Base-by-base conservation (phyloP, 2,329 filamentous ascomycete genomes). In the Hansfordia pulvinata region DNA sequence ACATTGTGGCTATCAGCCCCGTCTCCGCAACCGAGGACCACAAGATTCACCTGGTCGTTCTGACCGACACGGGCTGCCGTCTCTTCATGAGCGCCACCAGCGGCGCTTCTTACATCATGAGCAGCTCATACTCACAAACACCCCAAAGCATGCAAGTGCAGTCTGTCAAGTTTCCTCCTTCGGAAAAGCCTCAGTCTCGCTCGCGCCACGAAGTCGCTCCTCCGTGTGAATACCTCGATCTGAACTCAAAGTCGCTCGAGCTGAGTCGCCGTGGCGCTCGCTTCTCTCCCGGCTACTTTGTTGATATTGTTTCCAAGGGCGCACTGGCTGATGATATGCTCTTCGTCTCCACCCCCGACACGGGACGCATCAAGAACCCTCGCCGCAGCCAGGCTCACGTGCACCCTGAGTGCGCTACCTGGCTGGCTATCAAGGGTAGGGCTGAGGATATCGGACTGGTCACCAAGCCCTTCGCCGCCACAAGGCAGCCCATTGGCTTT, bases 71-170 rank as follows among this genome's bases (percentile, higher is more conserved):
- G 1, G 90, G 92, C 12, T 93, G 86, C 46, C 75, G 90, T 13
- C 70, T 98, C 4, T 96, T 90, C 49, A 65, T 98, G 28, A 96
- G 85, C 45, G 84, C 88, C 5, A 93, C 85, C 0, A 79, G 78
- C 36, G 78, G 83, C 11, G 70, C 73, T 2, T 79, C 64, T 0
- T 76, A 77, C 55, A 68, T 64, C 48, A 62, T 71, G 17, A 66
- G 64, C 10, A 62, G 69, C 12, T 64, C 69, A 6, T 76, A 64
- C 31, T 50, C 63, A 31, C n/a, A n/a, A n/a, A 75, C 81, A 1
- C 86, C 90, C 1, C 86, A 82, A 40, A 94, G 84, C 53, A 94
- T 98, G 84, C 86, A 94, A 51, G 75, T 94, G n/a, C 80, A 92
- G 40, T 90, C 93, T 44, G 83, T 98, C 52, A 92, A 90, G 46